Evolutionary conservation across 805 yeast species (phyloP).

Genomic region (Barnettozyma siamensis): DNA sequence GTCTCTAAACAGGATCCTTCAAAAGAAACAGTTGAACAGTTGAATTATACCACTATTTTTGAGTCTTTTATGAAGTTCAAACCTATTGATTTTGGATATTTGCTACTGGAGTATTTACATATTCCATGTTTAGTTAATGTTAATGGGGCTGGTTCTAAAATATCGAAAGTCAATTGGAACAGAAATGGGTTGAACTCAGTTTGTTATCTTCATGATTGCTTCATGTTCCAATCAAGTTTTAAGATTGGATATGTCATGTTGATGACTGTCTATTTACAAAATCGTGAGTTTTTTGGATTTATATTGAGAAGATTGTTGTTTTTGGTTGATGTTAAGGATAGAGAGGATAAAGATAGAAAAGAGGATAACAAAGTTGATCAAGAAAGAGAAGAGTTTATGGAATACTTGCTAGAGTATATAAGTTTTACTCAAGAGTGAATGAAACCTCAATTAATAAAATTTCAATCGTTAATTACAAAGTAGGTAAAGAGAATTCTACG

Average conservation of each 20-base stretch:
- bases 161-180: no score
- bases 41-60: conserved; percentile 6
- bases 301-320: conserved; percentile 9
- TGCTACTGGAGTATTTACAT: conserved; percentile 2
- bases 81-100: conserved; percentile 9
- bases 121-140: background rate
- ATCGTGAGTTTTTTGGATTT: conserved; percentile 5
- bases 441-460: no score
- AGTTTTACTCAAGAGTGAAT: no score
- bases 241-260: background rate
- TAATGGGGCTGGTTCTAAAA: no score
- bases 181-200: background rate
- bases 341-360: background rate
- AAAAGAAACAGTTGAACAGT: background rate
- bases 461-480: no score
- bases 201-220: background rate
- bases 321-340: conserved; percentile 1
- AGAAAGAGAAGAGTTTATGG: background rate
- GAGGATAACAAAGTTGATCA: background rate
- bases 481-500: no score
- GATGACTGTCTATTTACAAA: conserved; percentile 3
- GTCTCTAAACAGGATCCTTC: background rate
- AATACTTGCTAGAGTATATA: background rate
- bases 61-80: conserved; percentile 3
- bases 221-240: background rate